phyloP scores from a whole-genome alignment of 164 flowering plant species.

The Berberis thunbergii region DNA sequence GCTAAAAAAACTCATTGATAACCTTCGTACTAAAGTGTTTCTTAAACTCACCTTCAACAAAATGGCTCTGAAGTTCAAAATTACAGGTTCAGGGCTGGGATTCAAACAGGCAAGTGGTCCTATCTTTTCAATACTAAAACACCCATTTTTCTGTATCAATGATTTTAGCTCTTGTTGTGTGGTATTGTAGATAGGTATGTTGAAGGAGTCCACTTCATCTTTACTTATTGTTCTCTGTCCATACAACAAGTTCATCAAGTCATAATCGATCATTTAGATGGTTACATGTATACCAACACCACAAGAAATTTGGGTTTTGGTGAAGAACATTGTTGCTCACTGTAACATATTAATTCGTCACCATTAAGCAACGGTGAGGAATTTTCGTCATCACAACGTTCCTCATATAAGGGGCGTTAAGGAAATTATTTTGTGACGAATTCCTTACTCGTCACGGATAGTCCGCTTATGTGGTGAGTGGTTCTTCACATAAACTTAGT shows the following conservation, averaged over 20 bases:
- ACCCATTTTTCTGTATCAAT: constrained; percentile 7
- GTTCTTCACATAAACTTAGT: too few relatives aligned
- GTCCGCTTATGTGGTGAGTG: too few relatives aligned
- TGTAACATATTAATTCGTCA: too few relatives aligned
- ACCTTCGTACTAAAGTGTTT: constrained; percentile 36
- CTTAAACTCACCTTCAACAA: constrained; percentile 18
- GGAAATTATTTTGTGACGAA: too few relatives aligned
- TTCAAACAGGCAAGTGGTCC: background rate
- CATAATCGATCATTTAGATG: background rate
- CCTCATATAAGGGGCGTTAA: too few relatives aligned
- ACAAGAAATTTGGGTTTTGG: too few relatives aligned
- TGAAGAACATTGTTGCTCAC: too few relatives aligned
- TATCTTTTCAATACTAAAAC: constrained; percentile 6
- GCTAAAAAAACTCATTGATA: constrained; percentile 21
- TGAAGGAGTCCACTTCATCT: constrained; percentile 17
- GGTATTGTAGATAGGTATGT: constrained; percentile 17
- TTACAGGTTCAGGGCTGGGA: too few relatives aligned
- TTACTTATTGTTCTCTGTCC: constrained; percentile 10
- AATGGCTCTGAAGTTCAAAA: background rate
- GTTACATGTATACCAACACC: too few relatives aligned
- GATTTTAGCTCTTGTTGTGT: constrained; percentile 2
- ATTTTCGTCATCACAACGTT: too few relatives aligned
- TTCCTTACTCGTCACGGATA: too few relatives aligned
- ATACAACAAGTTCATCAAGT: background rate
- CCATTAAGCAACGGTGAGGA: too few relatives aligned